A percentile compares a stretch with the other conserved stretches of the same genome.
Conservation (phyloP, 139 green algal genomes). For the Coccomyxa sp. region DNA sequence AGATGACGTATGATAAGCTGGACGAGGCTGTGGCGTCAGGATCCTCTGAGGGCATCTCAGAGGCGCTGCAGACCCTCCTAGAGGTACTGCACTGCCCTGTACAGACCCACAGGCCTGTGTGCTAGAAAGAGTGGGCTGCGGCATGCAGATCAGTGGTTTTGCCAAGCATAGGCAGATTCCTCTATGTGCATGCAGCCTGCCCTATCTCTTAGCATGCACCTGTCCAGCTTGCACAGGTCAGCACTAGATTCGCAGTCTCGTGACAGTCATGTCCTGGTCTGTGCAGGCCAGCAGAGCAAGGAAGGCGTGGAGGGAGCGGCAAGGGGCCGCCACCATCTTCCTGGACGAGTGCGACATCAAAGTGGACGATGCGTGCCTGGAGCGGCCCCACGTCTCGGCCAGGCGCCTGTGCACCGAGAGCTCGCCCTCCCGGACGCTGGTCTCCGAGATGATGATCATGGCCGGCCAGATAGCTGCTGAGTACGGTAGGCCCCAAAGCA, state of each 20-base stretch:
- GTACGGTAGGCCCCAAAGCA: no score
- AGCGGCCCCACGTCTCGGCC: neutral
- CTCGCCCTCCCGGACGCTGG: conserved; percentile 40
- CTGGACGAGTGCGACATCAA: conserved; percentile 55
- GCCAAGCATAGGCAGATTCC: no score
- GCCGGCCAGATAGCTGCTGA: conserved; percentile 59
- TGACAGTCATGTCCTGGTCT: no score
- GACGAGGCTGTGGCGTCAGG: conserved; percentile 53
- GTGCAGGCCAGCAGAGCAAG: conserved; percentile 34
- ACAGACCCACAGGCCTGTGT: no score
- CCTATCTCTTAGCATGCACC: no score
- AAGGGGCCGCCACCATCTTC: conserved; percentile 57
- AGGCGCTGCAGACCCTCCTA: conserved; percentile 25
- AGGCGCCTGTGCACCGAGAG: conserved; percentile 12
- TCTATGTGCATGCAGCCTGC: no score
- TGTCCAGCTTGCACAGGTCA: no score
- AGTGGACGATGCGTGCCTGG: conserved; percentile 1
- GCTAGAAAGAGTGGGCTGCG: no score
- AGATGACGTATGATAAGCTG: conserved; percentile 72
- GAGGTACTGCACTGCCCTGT: conserved; percentile 8
- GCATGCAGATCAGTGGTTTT: no score
- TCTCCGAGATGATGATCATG: conserved; percentile 90
- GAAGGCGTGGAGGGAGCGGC: conserved; percentile 27
- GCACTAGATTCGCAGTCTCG: no score
- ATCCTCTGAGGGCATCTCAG: conserved; percentile 1